A percentile compares a stretch with the other conserved stretches of the same genome.
Conservation (phyloP, 2,329 filamentous ascomycete genomes). For the Dactylonectria macrodidyma region DNA sequence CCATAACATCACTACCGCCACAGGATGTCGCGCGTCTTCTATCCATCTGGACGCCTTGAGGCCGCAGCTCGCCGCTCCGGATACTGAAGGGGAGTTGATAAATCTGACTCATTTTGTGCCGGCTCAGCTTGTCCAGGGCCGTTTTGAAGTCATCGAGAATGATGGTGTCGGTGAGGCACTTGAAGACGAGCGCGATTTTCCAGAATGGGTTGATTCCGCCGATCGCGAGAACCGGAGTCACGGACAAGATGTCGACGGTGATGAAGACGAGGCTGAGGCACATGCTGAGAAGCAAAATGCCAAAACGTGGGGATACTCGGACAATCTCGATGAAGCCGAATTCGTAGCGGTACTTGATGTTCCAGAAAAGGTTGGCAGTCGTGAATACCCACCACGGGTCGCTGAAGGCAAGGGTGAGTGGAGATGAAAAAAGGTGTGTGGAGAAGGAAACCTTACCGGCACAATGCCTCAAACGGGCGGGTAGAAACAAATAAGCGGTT, state of each 20-base stretch:
- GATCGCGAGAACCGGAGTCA: conserved; percentile 65
- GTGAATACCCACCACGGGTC: conserved; percentile 81
- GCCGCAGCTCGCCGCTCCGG: background rate
- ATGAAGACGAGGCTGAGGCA: conserved; percentile 73
- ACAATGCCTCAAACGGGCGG: conserved; percentile 72
- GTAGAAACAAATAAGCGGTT: conserved; percentile 68
- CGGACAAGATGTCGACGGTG: conserved; percentile 72
- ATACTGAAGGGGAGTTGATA: conserved; percentile 34
- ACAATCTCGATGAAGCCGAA: conserved; percentile 71
- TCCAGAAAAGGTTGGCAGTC: conserved; percentile 71
- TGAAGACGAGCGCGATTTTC: conserved; percentile 53
- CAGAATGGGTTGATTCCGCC: conserved; percentile 38
- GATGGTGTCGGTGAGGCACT: conserved; percentile 77
- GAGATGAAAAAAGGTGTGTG: background rate
- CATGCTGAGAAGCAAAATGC: conserved; percentile 74
- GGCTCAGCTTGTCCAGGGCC: conserved; percentile 55
- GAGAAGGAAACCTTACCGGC: conserved; percentile 57
- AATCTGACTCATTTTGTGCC: conserved; percentile 33
- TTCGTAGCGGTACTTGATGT: conserved; percentile 74
- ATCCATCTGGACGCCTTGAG: background rate
- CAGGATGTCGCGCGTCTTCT: background rate
- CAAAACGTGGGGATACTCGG: conserved; percentile 74
- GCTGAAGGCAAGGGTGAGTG: conserved; percentile 44
- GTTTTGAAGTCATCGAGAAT: conserved; percentile 80
- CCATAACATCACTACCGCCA: background rate